Conservation (phyloP, 2,329 filamentous ascomycete genomes). For the Ceratocystis smalleyi region DNA sequence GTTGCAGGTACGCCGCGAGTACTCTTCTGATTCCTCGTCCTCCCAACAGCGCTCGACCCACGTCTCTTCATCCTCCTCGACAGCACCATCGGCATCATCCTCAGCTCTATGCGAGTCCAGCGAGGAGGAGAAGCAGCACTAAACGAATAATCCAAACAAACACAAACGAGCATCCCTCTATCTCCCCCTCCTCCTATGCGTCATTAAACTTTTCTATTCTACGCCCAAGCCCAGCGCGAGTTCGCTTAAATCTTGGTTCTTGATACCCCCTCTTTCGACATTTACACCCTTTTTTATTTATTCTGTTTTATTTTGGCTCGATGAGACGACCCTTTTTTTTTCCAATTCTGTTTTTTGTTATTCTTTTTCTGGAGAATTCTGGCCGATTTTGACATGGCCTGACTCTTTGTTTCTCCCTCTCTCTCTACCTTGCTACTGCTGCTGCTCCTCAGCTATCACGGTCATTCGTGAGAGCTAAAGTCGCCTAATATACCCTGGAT, state of each 20-base stretch:
- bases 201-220: neutral
- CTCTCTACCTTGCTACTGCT: neutral
- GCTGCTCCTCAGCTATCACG: neutral
- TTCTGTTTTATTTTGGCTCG: neutral
- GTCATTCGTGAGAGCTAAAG: neutral
- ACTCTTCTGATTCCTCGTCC: slow-evolving; percentile 6
- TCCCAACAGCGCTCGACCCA: slow-evolving; percentile 4
- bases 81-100: neutral
- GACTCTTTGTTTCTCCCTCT: neutral
- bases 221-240: neutral
- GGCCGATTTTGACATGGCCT: neutral
- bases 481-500: neutral
- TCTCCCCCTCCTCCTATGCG: neutral
- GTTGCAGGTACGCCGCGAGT: slow-evolving; percentile 12
- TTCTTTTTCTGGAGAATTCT: neutral
- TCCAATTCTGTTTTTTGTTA: neutral
- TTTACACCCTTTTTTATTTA: neutral
- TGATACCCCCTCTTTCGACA: slow-evolving; percentile 1
- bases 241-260: neutral
- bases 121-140: neutral
- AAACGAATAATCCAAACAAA: neutral
- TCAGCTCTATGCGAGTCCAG: neutral
- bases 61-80: neutral
- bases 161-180: neutral
- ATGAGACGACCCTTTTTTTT: neutral